Percentiles rank a stretch among this genome's conserved stretches.
Evolutionary conservation across 139 green algal genomes (phyloP).

Genomic region (Ettlia oleoabundans): DNA sequence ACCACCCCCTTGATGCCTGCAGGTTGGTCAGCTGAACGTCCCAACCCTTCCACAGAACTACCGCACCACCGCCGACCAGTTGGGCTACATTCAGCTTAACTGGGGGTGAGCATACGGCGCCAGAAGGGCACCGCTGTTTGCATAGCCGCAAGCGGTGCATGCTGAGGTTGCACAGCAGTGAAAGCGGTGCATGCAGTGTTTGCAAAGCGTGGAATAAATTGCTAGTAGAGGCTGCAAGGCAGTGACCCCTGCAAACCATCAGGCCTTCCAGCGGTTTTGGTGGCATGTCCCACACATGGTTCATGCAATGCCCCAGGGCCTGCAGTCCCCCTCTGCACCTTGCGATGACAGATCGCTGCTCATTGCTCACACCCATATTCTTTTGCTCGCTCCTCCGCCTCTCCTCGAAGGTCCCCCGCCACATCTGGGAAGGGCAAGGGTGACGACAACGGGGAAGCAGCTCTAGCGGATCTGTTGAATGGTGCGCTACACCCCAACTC

Average conservation of each 20-base stretch:
- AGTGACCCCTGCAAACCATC: too few relatives aligned
- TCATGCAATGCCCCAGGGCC: too few relatives aligned
- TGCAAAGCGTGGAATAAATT: too few relatives aligned
- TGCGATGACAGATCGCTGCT: too few relatives aligned
- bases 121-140: too few relatives aligned
- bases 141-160: too few relatives aligned
- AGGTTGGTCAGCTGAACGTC: conserved; percentile 16
- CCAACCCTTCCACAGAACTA: conserved; percentile 3
- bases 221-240: too few relatives aligned
- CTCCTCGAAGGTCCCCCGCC: background rate
- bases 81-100: background rate
- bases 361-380: background rate
- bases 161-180: too few relatives aligned
- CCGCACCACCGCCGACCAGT: background rate
- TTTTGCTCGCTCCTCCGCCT: background rate
- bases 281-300: too few relatives aligned
- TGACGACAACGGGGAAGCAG: background rate
- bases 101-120: background rate
- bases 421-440: background rate
- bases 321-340: too few relatives aligned
- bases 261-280: too few relatives aligned
- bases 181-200: too few relatives aligned
- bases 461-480: background rate
- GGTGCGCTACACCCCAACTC: background rate
- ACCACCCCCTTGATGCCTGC: background rate